These are phyloP conservation scores for Trichosporon sp. DNA, from an alignment of 1,284 basidiomycete genomes.

Conservation along the genomic window DNA sequence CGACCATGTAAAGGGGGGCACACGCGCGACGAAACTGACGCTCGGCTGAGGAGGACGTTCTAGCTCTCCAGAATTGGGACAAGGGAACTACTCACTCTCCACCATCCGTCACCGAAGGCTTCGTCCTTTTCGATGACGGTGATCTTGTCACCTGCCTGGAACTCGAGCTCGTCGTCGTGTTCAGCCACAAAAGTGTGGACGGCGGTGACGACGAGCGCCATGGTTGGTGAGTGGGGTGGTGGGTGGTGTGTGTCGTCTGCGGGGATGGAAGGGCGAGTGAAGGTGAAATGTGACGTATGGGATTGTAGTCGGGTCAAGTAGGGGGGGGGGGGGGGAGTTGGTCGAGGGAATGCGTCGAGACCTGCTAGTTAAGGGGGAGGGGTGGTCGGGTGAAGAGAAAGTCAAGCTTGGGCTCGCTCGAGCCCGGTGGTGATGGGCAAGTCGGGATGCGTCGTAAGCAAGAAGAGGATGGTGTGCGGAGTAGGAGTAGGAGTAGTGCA, in stretches of 20 bases:
- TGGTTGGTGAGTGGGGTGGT: constrained; percentile 22
- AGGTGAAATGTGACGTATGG: constrained; percentile 19
- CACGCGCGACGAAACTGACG: not conserved
- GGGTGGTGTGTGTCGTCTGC: not conserved
- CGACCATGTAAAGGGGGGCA: not conserved
- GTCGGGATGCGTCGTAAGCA: not conserved
- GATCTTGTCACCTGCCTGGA: constrained; percentile 83
- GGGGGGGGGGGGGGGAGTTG: not conserved
- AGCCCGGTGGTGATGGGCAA: not conserved
- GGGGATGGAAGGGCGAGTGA: not conserved
- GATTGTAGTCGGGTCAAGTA: constrained; percentile 2
- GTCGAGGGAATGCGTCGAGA: not conserved
- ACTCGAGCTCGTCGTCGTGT: constrained; percentile 89
- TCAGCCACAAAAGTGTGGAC: constrained; percentile 72
- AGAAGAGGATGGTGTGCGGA: not conserved
- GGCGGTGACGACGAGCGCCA: constrained; percentile 45
- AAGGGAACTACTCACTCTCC: constrained; percentile 70
- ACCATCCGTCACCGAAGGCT: constrained; percentile 95
- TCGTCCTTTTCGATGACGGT: constrained; percentile 92
- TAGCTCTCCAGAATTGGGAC: not conserved
- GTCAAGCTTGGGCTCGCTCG: not conserved
- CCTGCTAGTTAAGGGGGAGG: not conserved
- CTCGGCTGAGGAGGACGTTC: not conserved
- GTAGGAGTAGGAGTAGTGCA: not conserved
- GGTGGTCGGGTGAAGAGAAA: not conserved